Conservation (phyloP, 2,329 filamentous ascomycete genomes). For the Aureobasidium vineae region DNA sequence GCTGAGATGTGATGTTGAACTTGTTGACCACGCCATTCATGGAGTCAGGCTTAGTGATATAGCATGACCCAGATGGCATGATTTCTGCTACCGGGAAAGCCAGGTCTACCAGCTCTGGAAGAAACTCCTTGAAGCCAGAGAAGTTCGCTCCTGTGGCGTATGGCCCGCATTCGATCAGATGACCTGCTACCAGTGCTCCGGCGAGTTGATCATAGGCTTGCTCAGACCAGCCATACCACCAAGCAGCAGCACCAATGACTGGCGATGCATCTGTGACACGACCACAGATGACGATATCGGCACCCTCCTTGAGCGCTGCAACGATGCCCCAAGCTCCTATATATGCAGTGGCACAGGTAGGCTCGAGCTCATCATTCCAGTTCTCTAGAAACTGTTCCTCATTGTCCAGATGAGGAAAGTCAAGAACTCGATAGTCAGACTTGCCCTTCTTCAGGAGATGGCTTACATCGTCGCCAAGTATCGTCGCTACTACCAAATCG, state of each 20-base stretch:
- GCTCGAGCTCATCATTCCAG: conserved; percentile 35
- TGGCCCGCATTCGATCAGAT: conserved; percentile 46
- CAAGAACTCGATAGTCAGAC: conserved; percentile 7
- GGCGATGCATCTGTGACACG: conserved; percentile 47
- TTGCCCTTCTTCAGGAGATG: conserved; percentile 7
- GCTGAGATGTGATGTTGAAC: conserved; percentile 54
- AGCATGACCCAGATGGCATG: conserved; percentile 38
- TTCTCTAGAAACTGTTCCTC: conserved; percentile 6
- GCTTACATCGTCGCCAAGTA: conserved; percentile 48
- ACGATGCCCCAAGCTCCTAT: conserved; percentile 48
- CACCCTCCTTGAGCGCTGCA: conserved; percentile 43
- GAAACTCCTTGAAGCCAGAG: conserved; percentile 46
- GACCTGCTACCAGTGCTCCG: conserved; percentile 45
- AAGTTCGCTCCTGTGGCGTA: conserved; percentile 48
- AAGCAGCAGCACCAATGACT: conserved; percentile 46
- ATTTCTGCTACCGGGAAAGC: conserved; percentile 42
- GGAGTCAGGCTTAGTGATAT: conserved; percentile 40
- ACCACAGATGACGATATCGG: conserved; percentile 48
- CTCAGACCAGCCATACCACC: conserved; percentile 48
- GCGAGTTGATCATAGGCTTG: conserved; percentile 44
- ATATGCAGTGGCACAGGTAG: conserved; percentile 41
- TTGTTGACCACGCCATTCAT: conserved; percentile 43
- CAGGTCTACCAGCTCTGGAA: conserved; percentile 38
- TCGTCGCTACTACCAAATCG: conserved; percentile 50
- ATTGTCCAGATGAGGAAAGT: conserved; percentile 21